These are phyloP conservation scores for Dendrobium chrysotoxum DNA, from an alignment of 106 monocot species.

Conservation along the genomic window DNA sequence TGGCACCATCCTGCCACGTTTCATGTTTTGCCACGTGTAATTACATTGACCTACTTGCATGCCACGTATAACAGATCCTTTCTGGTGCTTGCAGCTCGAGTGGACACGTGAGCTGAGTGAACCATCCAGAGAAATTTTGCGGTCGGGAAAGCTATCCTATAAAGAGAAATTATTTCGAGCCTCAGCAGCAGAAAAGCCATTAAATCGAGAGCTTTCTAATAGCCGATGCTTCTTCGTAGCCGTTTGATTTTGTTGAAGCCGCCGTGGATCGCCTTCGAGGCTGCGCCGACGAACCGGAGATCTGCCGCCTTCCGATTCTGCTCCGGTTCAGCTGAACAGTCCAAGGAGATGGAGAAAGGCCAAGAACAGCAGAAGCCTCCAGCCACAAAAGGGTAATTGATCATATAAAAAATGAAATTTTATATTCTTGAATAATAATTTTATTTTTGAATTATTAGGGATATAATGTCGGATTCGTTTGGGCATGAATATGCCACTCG, in stretches of 20 bases:
- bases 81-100: too few relatives aligned
- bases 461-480: slow-evolving; percentile 35
- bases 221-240: slow-evolving; percentile 1
- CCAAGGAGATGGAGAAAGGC: neutral
- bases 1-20: too few relatives aligned
- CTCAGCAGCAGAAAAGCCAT: neutral
- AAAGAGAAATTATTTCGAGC: neutral
- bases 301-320: neutral
- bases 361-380: neutral
- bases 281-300: neutral
- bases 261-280: neutral
- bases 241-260: neutral
- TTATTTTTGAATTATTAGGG: slow-evolving; percentile 6
- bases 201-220: neutral
- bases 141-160: too few relatives aligned
- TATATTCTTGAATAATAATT: neutral
- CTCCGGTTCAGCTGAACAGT: neutral
- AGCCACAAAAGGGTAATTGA: neutral
- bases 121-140: too few relatives aligned
- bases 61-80: neutral
- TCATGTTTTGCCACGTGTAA: too few relatives aligned
- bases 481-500: slow-evolving; percentile 36
- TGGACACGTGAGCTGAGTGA: neutral
- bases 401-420: neutral
- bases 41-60: neutral